These are phyloP conservation scores for Leccinum subfulvum DNA, from an alignment of 1,284 basidiomycete species.

Conservation along the genomic window DNA sequence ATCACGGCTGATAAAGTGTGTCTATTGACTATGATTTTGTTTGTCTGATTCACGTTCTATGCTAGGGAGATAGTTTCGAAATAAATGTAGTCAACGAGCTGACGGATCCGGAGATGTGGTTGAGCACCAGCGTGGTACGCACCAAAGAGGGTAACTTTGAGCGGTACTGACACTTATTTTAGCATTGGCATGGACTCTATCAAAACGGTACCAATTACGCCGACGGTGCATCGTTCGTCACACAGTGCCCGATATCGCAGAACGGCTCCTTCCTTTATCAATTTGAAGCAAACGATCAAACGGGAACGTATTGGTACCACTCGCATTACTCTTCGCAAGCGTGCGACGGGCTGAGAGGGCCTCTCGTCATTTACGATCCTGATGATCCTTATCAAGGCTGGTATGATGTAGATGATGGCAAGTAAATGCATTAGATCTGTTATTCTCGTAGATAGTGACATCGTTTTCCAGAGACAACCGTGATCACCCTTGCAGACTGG, in stretches of 20 bases:
- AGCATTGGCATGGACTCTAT: neutral
- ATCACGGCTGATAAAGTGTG: neutral
- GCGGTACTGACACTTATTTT: neutral
- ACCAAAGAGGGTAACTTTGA: neutral
- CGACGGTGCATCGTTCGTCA: neutral
- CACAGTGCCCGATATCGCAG: neutral
- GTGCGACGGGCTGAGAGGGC: neutral
- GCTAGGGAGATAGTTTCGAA: neutral
- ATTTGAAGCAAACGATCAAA: neutral
- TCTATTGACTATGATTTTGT: neutral
- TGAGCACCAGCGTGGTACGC: neutral
- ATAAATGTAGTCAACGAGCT: neutral
- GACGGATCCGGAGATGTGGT: neutral
- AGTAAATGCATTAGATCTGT: neutral
- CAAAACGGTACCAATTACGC: neutral
- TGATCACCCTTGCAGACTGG: conserved; percentile 33
- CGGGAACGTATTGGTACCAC: neutral
- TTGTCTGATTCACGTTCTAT: neutral
- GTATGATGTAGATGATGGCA: neutral
- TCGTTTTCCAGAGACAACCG: conserved; percentile 25
- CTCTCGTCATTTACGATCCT: neutral
- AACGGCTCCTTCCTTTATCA: neutral
- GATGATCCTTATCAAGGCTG: neutral
- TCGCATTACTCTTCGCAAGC: neutral
- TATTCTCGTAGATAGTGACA: neutral